Conservation (phyloP, 306 rosid genomes). For the Cicer bijugum region DNA sequence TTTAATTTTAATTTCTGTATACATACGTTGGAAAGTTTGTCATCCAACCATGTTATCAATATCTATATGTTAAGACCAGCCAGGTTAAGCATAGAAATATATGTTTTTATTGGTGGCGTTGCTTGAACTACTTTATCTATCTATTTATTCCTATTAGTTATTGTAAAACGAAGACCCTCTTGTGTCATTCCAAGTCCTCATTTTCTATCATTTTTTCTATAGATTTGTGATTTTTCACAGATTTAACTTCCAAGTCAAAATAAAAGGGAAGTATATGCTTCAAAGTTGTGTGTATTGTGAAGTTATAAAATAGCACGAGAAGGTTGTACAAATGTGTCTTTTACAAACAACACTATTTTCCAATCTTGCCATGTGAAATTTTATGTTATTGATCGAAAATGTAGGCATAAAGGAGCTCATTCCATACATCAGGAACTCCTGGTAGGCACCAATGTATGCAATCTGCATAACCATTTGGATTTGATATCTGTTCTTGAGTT, state of each 20-base stretch:
- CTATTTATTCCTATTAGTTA: neutral
- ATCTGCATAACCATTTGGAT: constrained; percentile 79
- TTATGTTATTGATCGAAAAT: constrained; percentile 57
- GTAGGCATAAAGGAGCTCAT: constrained; percentile 73
- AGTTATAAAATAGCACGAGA: constrained; percentile 34
- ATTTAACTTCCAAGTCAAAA: neutral
- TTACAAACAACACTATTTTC: constrained; percentile 31
- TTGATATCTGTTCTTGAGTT: constrained; percentile 51
- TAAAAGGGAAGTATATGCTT: constrained; percentile 13
- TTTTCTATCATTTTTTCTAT: neutral
- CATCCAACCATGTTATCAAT: neutral
- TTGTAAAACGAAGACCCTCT: neutral
- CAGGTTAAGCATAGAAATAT: neutral
- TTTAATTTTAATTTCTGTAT: too few relatives aligned
- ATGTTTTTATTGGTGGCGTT: neutral
- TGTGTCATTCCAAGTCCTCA: neutral
- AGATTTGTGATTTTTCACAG: neutral
- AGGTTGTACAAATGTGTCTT: constrained; percentile 12
- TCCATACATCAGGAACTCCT: constrained; percentile 93
- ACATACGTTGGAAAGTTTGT: neutral
- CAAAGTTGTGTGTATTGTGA: constrained; percentile 4
- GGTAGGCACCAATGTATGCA: constrained; percentile 94
- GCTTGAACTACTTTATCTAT: constrained; percentile 1
- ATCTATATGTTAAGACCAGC: neutral
- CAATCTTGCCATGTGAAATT: constrained; percentile 23